Conservation (phyloP, 106 monocot species). For the Posidonia australis region DNA sequence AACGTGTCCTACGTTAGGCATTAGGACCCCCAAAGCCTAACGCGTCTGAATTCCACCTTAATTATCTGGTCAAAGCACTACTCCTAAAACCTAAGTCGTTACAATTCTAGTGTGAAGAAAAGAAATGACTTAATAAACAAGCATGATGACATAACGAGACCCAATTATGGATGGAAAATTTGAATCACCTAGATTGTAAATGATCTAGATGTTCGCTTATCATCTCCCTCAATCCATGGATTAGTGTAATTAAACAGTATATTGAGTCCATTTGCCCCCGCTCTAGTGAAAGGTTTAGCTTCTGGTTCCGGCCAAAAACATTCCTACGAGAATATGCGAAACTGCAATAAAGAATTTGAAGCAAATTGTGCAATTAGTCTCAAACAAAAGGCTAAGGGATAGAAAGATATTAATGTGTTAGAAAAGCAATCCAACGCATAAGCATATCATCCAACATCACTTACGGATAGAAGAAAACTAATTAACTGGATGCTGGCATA, state of each 20-base stretch:
- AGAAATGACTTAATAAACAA: too few species aligned
- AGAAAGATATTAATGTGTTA: background rate
- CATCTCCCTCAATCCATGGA: conserved; percentile 97
- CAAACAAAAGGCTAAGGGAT: background rate
- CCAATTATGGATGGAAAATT: background rate
- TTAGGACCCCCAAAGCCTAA: too few species aligned
- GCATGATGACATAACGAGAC: background rate
- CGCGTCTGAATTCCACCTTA: too few species aligned
- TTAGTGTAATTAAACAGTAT: conserved; percentile 87
- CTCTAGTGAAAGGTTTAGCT: conserved; percentile 91
- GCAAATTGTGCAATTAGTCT: background rate
- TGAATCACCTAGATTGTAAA: conserved; percentile 74
- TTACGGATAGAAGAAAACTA: too few species aligned
- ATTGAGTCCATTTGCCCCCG: conserved; percentile 96
- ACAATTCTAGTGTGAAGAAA: conserved; percentile 49
- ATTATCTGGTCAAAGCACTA: too few species aligned
- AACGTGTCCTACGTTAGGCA: too few species aligned
- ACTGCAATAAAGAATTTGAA: conserved; percentile 39
- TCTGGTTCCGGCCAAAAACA: conserved; percentile 95
- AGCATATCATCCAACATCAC: too few species aligned
- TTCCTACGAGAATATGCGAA: conserved; percentile 99
- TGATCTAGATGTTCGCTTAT: conserved; percentile 85
- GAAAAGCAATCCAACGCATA: background rate
- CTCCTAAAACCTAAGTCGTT: too few species aligned
- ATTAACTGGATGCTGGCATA: too few species aligned